Evolutionary conservation across 192 early-diverging fungal genomes (phyloP).

Genomic region (Coemansia sp.): DNA sequence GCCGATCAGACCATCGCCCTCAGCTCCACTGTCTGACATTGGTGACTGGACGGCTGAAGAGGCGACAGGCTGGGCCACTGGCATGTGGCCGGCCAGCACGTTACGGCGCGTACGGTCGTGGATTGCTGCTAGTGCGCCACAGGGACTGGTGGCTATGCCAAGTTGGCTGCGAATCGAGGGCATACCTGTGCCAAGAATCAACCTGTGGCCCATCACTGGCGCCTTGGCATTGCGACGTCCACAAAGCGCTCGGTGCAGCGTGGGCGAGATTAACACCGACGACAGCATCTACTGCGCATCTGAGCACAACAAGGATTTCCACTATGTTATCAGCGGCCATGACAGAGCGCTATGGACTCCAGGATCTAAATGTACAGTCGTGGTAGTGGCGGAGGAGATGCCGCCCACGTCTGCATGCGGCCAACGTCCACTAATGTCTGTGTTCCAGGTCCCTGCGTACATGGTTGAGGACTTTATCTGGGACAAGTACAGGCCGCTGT

Average conservation of each 20-base stretch:
- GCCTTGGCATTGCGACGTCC: neutral
- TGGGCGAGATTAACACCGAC: neutral
- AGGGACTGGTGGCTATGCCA: conserved; percentile 15
- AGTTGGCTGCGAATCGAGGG: conserved; percentile 18
- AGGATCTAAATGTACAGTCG: neutral
- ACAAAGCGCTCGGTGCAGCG: neutral
- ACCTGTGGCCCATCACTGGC: neutral
- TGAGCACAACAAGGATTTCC: neutral
- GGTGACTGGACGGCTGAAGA: conserved; percentile 17
- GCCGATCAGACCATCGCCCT: conserved; percentile 4
- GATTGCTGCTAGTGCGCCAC: conserved; percentile 17
- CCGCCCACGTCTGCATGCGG: too few species aligned
- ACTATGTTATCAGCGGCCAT: neutral
- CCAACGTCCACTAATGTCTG: conserved; percentile 29
- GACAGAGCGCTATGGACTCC: neutral
- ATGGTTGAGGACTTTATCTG: conserved; percentile 79
- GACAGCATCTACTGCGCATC: neutral
- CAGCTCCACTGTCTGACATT: conserved; percentile 21
- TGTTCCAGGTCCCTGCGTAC: conserved; percentile 63
- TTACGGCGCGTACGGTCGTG: conserved; percentile 36
- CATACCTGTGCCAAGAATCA: conserved; percentile 3
- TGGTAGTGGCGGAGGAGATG: conserved; percentile 1
- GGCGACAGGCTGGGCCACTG: neutral
- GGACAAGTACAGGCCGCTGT: conserved; percentile 73
- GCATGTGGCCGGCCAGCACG: conserved; percentile 15